Percentiles rank a stretch among this genome's conserved stretches.
phyloP scores from a whole-genome alignment of 1,284 basidiomycete species.

The Trametes pubescens region DNA sequence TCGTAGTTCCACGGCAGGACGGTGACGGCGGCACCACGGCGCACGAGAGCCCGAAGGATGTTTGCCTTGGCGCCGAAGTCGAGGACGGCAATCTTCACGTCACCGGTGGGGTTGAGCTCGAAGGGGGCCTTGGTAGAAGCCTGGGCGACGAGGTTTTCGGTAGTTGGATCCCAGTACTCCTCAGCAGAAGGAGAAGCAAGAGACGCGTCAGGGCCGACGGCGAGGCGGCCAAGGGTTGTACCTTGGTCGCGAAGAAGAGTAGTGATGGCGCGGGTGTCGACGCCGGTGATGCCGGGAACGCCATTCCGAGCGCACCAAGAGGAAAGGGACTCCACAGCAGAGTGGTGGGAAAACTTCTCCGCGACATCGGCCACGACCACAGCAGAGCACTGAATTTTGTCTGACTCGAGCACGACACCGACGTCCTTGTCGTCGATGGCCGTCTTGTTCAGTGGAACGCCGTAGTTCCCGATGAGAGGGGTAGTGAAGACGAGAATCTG shows the following conservation, averaged over 20 bases:
- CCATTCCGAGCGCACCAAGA: conserved; percentile 94
- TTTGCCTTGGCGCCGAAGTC: conserved; percentile 99
- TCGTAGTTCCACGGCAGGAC: conserved; percentile 98
- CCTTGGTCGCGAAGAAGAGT: conserved; percentile 94
- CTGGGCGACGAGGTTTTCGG: conserved; percentile 93
- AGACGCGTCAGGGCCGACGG: conserved; percentile 81
- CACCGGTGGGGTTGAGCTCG: conserved; percentile 87
- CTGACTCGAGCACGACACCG: conserved; percentile 91
- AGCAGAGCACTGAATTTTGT: conserved; percentile 90
- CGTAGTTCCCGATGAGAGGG: conserved; percentile 98
- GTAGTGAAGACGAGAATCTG: conserved; percentile 99
- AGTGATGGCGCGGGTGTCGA: conserved; percentile 98
- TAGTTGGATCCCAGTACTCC: conserved; percentile 93
- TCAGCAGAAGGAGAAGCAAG: conserved; percentile 64
- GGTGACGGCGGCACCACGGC: conserved; percentile 91
- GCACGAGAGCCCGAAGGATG: conserved; percentile 92
- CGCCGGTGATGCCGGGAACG: conserved; percentile 94
- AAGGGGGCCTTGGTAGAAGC: conserved; percentile 90
- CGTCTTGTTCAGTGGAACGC: conserved; percentile 87
- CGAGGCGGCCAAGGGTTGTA: conserved; percentile 93
- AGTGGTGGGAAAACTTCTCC: conserved; percentile 94
- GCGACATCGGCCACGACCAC: conserved; percentile 96
- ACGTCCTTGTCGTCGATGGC: conserved; percentile 84
- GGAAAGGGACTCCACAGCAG: conserved; percentile 91
- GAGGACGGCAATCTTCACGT: conserved; percentile 92